These are phyloP conservation scores for Trichoderma atrobrunneum DNA, from an alignment of 2,329 filamentous ascomycete species.

Conservation along the genomic window DNA sequence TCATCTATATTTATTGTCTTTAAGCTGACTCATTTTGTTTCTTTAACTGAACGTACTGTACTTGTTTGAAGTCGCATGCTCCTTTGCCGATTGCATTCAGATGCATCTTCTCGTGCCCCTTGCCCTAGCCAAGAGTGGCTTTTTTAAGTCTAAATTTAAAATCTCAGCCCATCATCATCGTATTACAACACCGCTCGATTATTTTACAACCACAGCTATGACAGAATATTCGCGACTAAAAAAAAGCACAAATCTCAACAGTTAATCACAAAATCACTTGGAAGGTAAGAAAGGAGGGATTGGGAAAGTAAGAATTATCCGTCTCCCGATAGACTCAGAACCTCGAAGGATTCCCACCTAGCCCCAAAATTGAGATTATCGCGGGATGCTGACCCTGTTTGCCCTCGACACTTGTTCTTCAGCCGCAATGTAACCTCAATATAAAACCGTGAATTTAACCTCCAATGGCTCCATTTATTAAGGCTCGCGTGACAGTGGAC, in stretches of 20 bases:
- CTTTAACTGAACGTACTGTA: background rate
- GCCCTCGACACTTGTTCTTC: background rate
- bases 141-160: background rate
- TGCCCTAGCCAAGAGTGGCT: background rate
- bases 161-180: background rate
- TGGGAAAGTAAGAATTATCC: background rate
- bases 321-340: background rate
- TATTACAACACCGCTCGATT: background rate
- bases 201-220: background rate
- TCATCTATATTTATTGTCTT: background rate
- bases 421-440: conserved; percentile 16
- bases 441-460: background rate
- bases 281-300: background rate
- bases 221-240: background rate
- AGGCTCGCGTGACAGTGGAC: background rate
- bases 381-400: background rate
- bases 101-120: background rate
- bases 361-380: background rate
- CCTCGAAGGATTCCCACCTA: background rate
- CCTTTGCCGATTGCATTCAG: background rate
- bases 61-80: background rate
- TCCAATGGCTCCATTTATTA: background rate
- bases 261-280: background rate
- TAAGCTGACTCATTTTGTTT: background rate
- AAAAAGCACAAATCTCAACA: background rate